Evolutionary conservation across 306 rosid species (phyloP).

Genomic region (Citrullus colocynthis): DNA sequence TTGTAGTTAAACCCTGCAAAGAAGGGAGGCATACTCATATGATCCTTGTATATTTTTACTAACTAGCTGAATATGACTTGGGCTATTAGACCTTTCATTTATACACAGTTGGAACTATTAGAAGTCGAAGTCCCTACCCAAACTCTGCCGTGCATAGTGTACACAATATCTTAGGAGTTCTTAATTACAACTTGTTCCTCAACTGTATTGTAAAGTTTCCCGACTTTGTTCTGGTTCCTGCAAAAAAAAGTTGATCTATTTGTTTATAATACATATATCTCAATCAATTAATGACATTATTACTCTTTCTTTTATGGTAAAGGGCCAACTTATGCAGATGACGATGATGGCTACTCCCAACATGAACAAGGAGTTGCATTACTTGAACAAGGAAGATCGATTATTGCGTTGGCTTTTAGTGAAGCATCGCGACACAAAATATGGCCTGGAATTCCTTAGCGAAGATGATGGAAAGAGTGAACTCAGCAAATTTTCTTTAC

Average conservation of each 20-base stretch:
- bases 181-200: not conserved
- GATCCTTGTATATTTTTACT: not conserved
- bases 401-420: constrained; percentile 76
- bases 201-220: not conserved
- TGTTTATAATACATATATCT: not conserved
- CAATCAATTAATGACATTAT: not conserved
- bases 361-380: constrained; percentile 85
- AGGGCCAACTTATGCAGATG: constrained; percentile 90
- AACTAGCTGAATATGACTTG: not conserved
- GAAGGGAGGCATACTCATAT: not conserved
- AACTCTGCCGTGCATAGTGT: not conserved
- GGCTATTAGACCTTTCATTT: not conserved
- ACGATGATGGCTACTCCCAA: constrained; percentile 90
- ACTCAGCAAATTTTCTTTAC: constrained; percentile 7
- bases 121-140: not conserved
- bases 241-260: not conserved
- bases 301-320: constrained; percentile 3
- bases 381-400: constrained; percentile 87
- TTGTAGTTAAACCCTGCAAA: not conserved
- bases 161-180: not conserved
- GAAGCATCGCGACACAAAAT: constrained; percentile 42
- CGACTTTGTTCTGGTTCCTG: not conserved
- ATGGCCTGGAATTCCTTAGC: constrained; percentile 28
- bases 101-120: not conserved
- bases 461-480: constrained; percentile 31